Evolutionary conservation across 1,139 yeast genomes (phyloP).

Genomic region (Kazachstania sp.): DNA sequence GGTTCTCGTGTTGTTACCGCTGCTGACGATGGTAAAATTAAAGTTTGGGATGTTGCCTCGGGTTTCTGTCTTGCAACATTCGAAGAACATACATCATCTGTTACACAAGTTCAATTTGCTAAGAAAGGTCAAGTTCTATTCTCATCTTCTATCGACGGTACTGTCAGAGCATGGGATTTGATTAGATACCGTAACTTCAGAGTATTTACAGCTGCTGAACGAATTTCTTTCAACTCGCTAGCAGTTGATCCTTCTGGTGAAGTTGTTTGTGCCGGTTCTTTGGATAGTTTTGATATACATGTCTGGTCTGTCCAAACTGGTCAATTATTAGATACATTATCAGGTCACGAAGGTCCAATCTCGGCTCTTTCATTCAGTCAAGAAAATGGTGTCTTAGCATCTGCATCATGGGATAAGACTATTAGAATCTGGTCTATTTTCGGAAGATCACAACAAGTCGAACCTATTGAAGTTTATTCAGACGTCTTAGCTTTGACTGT

Average conservation of each 20-base stretch:
- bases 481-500: slow-evolving; percentile 81
- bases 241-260: slow-evolving; percentile 99
- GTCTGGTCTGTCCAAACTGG: slow-evolving; percentile 98
- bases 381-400: slow-evolving; percentile 71
- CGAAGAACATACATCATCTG: slow-evolving; percentile 82
- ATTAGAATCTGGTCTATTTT: slow-evolving; percentile 90
- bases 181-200: slow-evolving; percentile 88
- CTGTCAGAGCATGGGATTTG: slow-evolving; percentile 95
- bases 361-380: slow-evolving; percentile 79
- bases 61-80: slow-evolving; percentile 93
- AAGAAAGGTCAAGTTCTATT: slow-evolving; percentile 81
- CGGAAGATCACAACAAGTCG: slow-evolving; percentile 76
- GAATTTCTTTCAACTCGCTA: slow-evolving; percentile 78
- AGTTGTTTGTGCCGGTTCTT: slow-evolving; percentile 89
- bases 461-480: slow-evolving; percentile 76
- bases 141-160: slow-evolving; percentile 89
- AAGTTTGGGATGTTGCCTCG: slow-evolving; percentile 89
- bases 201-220: slow-evolving; percentile 82
- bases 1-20: slow-evolving; percentile 91
- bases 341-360: slow-evolving; percentile 96
- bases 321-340: slow-evolving; percentile 72
- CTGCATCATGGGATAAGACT: slow-evolving; percentile 96
- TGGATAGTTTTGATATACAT: slow-evolving; percentile 81
- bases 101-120: slow-evolving; percentile 82
- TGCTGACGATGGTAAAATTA: slow-evolving; percentile 92